Percentiles rank a stretch among this genome's conserved stretches.
These are phyloP conservation scores for Fomes fomentarius DNA, from an alignment of 1,284 basidiomycete genomes.

Conservation along the genomic window DNA sequence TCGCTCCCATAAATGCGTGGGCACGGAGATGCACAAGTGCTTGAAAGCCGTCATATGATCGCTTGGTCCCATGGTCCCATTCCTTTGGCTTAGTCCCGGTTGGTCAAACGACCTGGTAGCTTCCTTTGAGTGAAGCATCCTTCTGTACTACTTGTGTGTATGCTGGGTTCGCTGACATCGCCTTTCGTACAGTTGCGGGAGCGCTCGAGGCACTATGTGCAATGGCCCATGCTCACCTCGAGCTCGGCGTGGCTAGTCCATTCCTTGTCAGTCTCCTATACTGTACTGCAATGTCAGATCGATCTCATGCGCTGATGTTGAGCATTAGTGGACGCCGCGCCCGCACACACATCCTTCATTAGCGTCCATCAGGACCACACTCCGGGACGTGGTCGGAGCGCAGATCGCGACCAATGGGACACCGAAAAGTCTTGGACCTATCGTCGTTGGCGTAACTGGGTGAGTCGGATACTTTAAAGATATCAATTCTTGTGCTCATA, in stretches of 20 bases:
- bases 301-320: not conserved
- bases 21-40: not conserved
- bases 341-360: constrained; percentile 76
- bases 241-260: constrained; percentile 79
- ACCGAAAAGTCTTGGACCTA: constrained; percentile 68
- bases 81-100: not conserved
- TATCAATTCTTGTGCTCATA: not conserved
- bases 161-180: not conserved
- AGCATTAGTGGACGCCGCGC: constrained; percentile 70
- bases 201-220: constrained; percentile 81
- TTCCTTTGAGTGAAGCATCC: not conserved
- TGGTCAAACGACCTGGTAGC: not conserved
- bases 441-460: constrained; percentile 86
- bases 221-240: constrained; percentile 78
- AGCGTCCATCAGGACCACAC: constrained; percentile 56
- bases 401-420: constrained; percentile 61
- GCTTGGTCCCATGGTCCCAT: not conserved
- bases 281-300: not conserved
- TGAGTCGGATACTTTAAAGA: constrained; percentile 43
- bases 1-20: not conserved
- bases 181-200: constrained; percentile 67
- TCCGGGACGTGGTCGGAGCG: constrained; percentile 61
- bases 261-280: constrained; percentile 63
- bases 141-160: not conserved
- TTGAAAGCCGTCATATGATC: too few species aligned